Base-by-base conservation (phyloP, 1,284 basidiomycete genomes). In the Rhodotorula sp. region DNA sequence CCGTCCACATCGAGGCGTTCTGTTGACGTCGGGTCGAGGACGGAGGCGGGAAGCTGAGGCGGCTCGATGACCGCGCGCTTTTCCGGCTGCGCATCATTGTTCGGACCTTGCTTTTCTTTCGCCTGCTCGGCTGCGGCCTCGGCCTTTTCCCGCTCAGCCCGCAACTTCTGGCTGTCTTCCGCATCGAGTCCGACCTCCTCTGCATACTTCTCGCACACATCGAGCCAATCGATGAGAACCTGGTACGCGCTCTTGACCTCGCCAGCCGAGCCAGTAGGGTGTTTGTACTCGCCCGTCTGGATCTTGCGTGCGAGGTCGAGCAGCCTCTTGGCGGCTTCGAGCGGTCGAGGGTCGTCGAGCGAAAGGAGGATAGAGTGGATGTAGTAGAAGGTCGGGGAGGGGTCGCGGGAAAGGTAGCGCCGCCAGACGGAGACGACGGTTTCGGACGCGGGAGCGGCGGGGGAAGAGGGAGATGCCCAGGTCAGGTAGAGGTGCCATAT, bases 161-260 rank as follows among this genome's bases (percentile, higher is more conserved):
- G 47, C 24, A 67, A 55, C 44, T 49, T 47, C 77, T 27, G 74
- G 72, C 78, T 76, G n/a, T 79, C 89, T 24, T 92, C 88, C n/a
- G 90, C 86, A 72, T 90, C 88, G 78, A 99, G 82, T 1, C 96
- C 96, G 20, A 98, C 90, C 61, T 95, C 91, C 59, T 98, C 95
- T 0, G 94, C 88, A 78, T 90, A 90, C 74, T 89, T 87, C 79
- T 98, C 94, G 46, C 92, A 90, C 7, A 98, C 87, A 53, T 96
- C 92, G 48, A 99, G 85, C 86, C 91, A 99, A 74, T 97, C 92
- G 68, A 89, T 87, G 32, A 99, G 86, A 5, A 99, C 84, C 78
- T 98, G 94, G 77, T 96, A 97, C 0, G 95, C 89, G 73, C 93
- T 95, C 82, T 98, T 99, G 59, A 90, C 92, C 77, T 98, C 94